Conservation (phyloP, 495 filamentous ascomycete genomes). For the Aspergillus baeticus region DNA sequence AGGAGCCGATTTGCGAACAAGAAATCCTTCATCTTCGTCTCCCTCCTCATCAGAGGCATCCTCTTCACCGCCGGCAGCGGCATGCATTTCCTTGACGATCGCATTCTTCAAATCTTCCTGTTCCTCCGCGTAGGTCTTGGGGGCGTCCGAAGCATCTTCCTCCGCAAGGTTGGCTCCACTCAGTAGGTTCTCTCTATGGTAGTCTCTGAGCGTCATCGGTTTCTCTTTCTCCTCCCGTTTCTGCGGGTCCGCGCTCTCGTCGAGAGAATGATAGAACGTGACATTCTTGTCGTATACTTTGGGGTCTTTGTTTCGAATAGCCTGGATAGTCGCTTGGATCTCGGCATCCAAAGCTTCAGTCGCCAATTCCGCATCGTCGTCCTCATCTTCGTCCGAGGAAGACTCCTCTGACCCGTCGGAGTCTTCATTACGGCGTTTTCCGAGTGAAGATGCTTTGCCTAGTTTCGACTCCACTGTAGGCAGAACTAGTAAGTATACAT, state of each 20-base stretch:
- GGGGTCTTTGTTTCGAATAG: conserved; percentile 87
- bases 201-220: conserved; percentile 83
- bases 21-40: conserved; percentile 70
- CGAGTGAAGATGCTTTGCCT: conserved; percentile 47
- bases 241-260: conserved; percentile 38
- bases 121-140: conserved; percentile 77
- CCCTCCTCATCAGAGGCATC: conserved; percentile 52
- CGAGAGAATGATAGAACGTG: conserved; percentile 71
- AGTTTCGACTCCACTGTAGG: conserved; percentile 81
- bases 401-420: not conserved
- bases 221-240: conserved; percentile 64
- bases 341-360: conserved; percentile 81
- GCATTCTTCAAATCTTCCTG: conserved; percentile 76
- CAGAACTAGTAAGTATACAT: conserved; percentile 11
- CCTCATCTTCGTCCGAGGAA: conserved; percentile 71
- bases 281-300: conserved; percentile 77
- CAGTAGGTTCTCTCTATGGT: conserved; percentile 83
- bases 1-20: conserved; percentile 53
- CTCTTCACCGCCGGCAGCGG: conserved; percentile 44
- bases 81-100: conserved; percentile 78
- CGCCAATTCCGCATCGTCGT: conserved; percentile 81
- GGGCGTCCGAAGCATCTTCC: conserved; percentile 42
- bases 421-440: conserved; percentile 30
- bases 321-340: conserved; percentile 78
- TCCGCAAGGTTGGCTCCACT: conserved; percentile 58